A percentile compares a stretch with the other conserved stretches of the same genome.
These are phyloP conservation scores for Withania somnifera DNA, from an alignment of 305 asterid genomes.

Conservation along the genomic window DNA sequence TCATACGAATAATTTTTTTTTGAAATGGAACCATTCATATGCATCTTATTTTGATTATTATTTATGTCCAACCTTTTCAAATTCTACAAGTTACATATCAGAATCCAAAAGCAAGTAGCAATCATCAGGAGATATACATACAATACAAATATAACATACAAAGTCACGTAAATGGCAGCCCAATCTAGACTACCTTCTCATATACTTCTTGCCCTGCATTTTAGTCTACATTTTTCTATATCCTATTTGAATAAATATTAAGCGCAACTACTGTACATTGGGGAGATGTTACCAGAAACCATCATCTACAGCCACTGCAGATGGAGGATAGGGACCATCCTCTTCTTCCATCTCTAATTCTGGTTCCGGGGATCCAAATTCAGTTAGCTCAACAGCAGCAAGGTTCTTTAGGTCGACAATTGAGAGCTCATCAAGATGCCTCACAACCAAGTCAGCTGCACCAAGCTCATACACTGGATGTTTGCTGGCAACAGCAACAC, in stretches of 20 bases:
- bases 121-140: not conserved
- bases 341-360: conserved; percentile 74
- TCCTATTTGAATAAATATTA: conserved; percentile 22
- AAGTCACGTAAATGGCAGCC: conserved; percentile 14
- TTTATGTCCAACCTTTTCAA: not conserved
- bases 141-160: conserved; percentile 27
- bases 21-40: not conserved
- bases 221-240: conserved; percentile 10
- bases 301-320: conserved; percentile 50
- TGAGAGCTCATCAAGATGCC: conserved; percentile 71
- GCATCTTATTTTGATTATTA: not conserved
- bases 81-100: not conserved
- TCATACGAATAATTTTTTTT: not conserved
- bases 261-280: conserved; percentile 40
- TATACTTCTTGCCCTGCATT: conserved; percentile 4
- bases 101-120: conserved; percentile 1
- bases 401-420: conserved; percentile 82
- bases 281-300: conserved; percentile 48
- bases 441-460: conserved; percentile 79
- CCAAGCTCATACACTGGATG: conserved; percentile 80
- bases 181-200: conserved; percentile 20
- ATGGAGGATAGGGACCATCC: conserved; percentile 26
- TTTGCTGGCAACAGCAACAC: conserved; percentile 89
- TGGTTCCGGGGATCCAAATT: conserved; percentile 48
- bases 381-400: conserved; percentile 63